Base-by-base conservation (phyloP, 73 alveolate species). In the Breviolum minutum region DNA sequence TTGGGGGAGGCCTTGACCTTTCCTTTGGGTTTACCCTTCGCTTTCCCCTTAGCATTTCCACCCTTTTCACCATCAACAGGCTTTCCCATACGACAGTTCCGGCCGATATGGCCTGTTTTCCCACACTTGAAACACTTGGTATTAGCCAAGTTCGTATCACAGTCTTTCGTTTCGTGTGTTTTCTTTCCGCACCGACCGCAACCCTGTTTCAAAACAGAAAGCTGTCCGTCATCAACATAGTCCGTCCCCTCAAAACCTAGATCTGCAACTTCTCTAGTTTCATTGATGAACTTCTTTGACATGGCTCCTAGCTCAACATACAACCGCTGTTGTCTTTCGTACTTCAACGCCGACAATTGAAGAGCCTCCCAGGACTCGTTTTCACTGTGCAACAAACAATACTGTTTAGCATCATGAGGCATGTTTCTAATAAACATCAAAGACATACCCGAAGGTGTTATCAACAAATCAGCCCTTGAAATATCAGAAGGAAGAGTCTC, bases 331-430 rank as follows among this genome's bases (percentile, higher is more conserved):
- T 87, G 82, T 12, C 82, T 24, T 70, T 87, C 83, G 30, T 27
- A 87, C 30, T 20, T 63, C 69, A 87, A 64, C 8, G 74, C 95
- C 7, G 95, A 80, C 16, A 6, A 7, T 19, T 66, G 24, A 0
- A 17, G 16, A 24, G 82, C 30, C 16, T 0, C 29, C 30, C 17
- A 54, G 7, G 61, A 7, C 0, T 64, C 82, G 27, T 40, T 29
- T 22, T 10, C 66, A 87, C 60, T 20, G 24, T 87, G 83, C 14
- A n/a, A 48, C 8, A 64, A 71, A 26, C 24, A 30, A 87, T 82
- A 87, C 68, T 87, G 81, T 22, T 64, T 87, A 2, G 95, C 95
- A 2, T 32, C 82, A 26, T 87, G 68, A 11, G 95, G 95, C 66
- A 87, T 13, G 29, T 66, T 87, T 8, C 95, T 63, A 12, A 87